These are phyloP conservation scores for Lenwebbia sp. DNA, from an alignment of 345 rosid species.

Conservation along the genomic window DNA sequence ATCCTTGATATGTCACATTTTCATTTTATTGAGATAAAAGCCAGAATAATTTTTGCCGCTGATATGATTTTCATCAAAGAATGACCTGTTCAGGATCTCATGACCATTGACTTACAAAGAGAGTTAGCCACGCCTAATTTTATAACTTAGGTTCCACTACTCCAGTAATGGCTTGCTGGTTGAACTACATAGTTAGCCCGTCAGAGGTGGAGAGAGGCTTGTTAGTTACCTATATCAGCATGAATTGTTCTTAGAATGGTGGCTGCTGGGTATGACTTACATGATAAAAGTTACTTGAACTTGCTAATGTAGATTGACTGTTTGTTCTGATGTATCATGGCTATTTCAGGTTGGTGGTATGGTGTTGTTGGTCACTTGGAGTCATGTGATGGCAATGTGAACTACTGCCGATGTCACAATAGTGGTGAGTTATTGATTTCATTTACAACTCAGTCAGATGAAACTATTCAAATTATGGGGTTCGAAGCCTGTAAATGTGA, in stretches of 20 bases:
- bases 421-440: slow-evolving; percentile 35
- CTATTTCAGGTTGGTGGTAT: slow-evolving; percentile 89
- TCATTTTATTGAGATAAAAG: background rate
- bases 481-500: background rate
- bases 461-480: background rate
- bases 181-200: background rate
- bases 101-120: background rate
- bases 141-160: background rate
- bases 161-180: background rate
- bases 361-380: slow-evolving; percentile 82
- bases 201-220: background rate
- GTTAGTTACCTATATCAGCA: background rate
- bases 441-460: background rate
- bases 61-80: background rate
- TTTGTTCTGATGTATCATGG: background rate
- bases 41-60: background rate
- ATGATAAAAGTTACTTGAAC: background rate
- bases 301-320: background rate
- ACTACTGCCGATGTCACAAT: slow-evolving; percentile 50
- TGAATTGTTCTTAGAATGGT: background rate
- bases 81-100: background rate
- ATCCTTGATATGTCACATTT: background rate
- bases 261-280: background rate
- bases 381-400: slow-evolving; percentile 64
- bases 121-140: background rate